Base-by-base conservation (phyloP, 2,329 filamentous ascomycete genomes). In the Neonectria coccinea region DNA sequence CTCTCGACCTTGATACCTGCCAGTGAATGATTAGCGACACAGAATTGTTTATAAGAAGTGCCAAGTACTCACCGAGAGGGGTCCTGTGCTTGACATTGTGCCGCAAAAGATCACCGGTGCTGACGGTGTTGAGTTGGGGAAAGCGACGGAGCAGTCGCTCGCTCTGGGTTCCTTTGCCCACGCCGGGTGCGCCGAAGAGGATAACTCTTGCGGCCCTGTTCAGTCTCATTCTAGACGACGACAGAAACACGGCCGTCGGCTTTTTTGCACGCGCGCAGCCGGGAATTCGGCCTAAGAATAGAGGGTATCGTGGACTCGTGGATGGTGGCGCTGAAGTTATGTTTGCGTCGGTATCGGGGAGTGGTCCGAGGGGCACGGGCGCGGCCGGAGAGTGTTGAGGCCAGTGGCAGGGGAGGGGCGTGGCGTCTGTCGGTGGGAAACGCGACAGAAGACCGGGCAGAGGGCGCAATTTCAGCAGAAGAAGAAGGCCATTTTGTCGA, bases 121-220 rank as follows among this genome's bases (percentile, higher is more conserved):
- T 97, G 79, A 99, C 95, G 18, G 94, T 91, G 57, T 93, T 91
- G 51, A 99, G 85, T 76, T 97, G 92, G 4, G 94, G 93, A 77
- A 96, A 99, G 70, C 92, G 89, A 72, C 90, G 84, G 71, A 98
- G 89, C 67, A 99, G 85, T 66, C 96, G 89, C 79, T 97, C 92
- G 56, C 93, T 93, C 83, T 99, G 96, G 3, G 96, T 99, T 67
- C 95, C 96, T 80, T 99, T 99, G 67, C 96, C 96, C 62, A 97
- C 96, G 63, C 94, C 94, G n/a, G 96, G 96, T 56, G 95, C 94
- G 73, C 96, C 96, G 73, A 99, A 89, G 71, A 99, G 89, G 76
- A 99, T 98, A 68, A 98, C 91, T 67, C 96, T 92, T 59, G 96
- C 96, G 62, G 96, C 95, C 81, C 86, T 90, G 70, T 86, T 87